Conservation (phyloP, 257 asterid genomes). For the Solanum pennellii region DNA sequence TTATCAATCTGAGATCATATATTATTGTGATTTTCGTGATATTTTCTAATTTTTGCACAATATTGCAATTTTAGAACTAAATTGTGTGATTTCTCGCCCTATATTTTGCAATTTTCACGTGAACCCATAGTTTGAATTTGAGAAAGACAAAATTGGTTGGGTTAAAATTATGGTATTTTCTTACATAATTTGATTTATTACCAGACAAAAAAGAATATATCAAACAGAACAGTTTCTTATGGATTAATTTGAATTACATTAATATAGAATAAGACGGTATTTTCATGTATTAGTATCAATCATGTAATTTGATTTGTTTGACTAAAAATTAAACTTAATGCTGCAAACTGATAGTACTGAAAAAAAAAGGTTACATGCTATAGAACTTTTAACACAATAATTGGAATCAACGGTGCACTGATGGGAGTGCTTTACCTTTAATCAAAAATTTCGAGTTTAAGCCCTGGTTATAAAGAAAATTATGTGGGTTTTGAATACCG, state of each 20-base stretch:
- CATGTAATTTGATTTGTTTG: too few species aligned
- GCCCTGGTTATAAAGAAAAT: too few species aligned
- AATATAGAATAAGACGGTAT: background rate
- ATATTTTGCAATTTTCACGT: background rate
- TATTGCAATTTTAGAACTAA: too few species aligned
- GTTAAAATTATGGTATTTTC: background rate
- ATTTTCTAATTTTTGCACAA: background rate
- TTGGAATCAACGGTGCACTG: too few species aligned
- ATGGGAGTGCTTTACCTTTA: too few species aligned
- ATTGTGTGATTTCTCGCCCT: background rate
- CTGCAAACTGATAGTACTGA: too few species aligned
- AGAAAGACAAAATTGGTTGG: background rate
- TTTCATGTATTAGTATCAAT: background rate
- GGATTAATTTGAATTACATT: background rate
- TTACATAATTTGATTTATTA: background rate
- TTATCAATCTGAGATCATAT: background rate
- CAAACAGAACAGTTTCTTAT: background rate
- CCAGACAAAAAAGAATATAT: background rate
- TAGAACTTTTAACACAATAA: too few species aligned
- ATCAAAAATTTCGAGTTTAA: fast-evolving
- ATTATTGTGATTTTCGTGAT: background rate
- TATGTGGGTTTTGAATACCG: too few species aligned
- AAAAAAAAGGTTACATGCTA: too few species aligned
- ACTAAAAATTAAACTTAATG: too few species aligned
- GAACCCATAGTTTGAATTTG: background rate